These are phyloP conservation scores for Cairneyella variabilis DNA, from an alignment of 495 filamentous ascomycete genomes.

Conservation along the genomic window DNA sequence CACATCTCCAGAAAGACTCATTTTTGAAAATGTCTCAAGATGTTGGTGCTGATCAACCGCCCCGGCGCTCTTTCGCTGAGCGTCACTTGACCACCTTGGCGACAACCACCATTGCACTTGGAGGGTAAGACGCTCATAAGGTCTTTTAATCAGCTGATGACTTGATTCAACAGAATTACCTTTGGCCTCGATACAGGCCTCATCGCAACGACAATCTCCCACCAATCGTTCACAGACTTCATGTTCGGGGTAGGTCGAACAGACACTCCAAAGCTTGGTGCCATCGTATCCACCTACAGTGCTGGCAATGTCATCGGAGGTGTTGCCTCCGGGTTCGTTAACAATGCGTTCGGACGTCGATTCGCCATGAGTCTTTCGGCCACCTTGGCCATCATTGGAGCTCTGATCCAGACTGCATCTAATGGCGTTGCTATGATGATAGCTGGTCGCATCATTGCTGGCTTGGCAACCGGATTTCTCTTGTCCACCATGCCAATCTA, in stretches of 20 bases:
- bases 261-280: neutral
- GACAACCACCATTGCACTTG: neutral
- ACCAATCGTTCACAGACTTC: neutral
- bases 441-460: constrained; percentile 31
- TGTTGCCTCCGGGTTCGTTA: neutral
- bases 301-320: neutral
- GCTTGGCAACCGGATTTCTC: constrained; percentile 29
- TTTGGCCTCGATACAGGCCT: neutral
- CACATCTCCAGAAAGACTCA: too few relatives aligned
- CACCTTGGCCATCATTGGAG: neutral
- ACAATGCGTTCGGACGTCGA: neutral
- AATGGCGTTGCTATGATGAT: constrained; percentile 34
- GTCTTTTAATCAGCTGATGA: neutral
- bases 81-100: neutral
- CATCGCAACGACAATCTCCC: neutral
- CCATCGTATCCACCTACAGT: neutral
- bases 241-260: neutral
- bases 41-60: neutral
- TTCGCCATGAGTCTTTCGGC: neutral
- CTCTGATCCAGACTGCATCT: constrained; percentile 24
- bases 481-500: constrained; percentile 26
- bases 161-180: neutral
- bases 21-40: constrained; percentile 1
- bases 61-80: neutral
- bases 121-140: neutral